Evolutionary conservation across 2,329 filamentous ascomycete species (phyloP).

Genomic region (Sarocladium kiliense): DNA sequence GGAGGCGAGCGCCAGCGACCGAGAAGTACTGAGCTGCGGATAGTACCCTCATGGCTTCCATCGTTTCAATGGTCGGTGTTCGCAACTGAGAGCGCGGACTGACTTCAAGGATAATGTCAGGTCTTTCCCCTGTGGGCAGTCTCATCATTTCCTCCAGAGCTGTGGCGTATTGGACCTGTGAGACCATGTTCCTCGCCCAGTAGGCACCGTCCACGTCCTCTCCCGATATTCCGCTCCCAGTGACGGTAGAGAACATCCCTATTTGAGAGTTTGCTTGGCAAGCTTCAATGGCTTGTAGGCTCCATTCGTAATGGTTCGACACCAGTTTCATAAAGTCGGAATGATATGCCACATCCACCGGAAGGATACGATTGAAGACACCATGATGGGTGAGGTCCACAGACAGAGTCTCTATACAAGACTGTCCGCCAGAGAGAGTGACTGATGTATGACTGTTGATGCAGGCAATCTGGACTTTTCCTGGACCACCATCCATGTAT

Average conservation of each 20-base stretch:
- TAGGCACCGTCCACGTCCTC: conserved; percentile 11
- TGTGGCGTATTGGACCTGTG: conserved; percentile 15
- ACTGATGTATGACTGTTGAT: conserved; percentile 22
- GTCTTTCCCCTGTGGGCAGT: not conserved
- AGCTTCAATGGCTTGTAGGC: not conserved
- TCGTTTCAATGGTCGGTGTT: conserved; percentile 36
- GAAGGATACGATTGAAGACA: conserved; percentile 16
- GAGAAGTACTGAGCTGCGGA: conserved; percentile 18
- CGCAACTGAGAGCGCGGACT: conserved; percentile 13
- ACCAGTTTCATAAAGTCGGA: conserved; percentile 23
- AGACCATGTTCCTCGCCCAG: conserved; percentile 20
- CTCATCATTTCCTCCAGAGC: conserved; percentile 4
- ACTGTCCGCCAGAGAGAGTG: conserved; percentile 25
- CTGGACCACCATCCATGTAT: not conserved
- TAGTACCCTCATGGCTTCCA: conserved; percentile 33
- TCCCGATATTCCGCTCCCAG: not conserved
- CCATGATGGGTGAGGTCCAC: conserved; percentile 9
- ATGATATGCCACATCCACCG: conserved; percentile 18
- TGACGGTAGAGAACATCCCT: conserved; percentile 9
- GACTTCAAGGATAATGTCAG: conserved; percentile 13
- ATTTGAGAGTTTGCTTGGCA: not conserved
- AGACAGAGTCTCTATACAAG: conserved; percentile 16
- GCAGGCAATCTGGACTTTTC: conserved; percentile 20
- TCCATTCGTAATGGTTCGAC: conserved; percentile 14
- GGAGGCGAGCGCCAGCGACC: not conserved